Evolutionary conservation across 2,329 filamentous ascomycete genomes (phyloP).

Genomic region (Paecilomyces fulvus): DNA sequence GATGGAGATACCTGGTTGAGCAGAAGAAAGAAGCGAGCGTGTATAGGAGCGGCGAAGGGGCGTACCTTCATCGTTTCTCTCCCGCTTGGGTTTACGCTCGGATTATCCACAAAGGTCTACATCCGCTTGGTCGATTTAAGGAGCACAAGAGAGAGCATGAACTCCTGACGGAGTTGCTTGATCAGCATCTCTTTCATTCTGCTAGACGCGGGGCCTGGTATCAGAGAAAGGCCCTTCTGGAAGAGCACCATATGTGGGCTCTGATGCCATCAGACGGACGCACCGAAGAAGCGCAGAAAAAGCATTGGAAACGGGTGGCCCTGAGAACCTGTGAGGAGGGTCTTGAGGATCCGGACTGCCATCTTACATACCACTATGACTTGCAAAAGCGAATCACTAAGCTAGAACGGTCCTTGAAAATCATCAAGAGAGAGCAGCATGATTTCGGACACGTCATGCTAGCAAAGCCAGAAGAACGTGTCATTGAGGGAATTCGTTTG

Average conservation of each 20-base stretch:
- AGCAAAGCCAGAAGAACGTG: slow-evolving; percentile 64
- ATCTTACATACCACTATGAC: slow-evolving; percentile 89
- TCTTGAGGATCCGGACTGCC: slow-evolving; percentile 78
- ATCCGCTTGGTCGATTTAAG: slow-evolving; percentile 73
- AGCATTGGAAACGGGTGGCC: slow-evolving; percentile 71
- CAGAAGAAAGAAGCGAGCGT: slow-evolving; percentile 71
- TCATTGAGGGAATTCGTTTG: slow-evolving; percentile 68
- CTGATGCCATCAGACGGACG: slow-evolving; percentile 43
- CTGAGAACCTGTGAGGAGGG: slow-evolving; percentile 75
- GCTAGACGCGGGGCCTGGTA: slow-evolving; percentile 87
- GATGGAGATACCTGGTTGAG: slow-evolving; percentile 66
- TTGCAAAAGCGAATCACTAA: slow-evolving; percentile 90
- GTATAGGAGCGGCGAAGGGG: slow-evolving; percentile 76
- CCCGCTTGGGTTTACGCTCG: slow-evolving; percentile 90
- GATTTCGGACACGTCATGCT: slow-evolving; percentile 83
- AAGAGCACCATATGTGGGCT: slow-evolving; percentile 87
- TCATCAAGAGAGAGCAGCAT: slow-evolving; percentile 80
- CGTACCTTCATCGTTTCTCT: slow-evolving; percentile 81
- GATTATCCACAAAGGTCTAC: slow-evolving; percentile 79
- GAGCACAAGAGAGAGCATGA: slow-evolving; percentile 68
- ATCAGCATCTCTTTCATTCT: slow-evolving; percentile 75
- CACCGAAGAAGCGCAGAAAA: slow-evolving; percentile 58
- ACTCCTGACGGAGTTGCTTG: slow-evolving; percentile 65
- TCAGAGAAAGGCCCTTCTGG: slow-evolving; percentile 83
- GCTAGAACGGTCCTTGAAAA: slow-evolving; percentile 73